Conservation (phyloP, 805 yeast species). For the Schwanniomyces sp. region DNA sequence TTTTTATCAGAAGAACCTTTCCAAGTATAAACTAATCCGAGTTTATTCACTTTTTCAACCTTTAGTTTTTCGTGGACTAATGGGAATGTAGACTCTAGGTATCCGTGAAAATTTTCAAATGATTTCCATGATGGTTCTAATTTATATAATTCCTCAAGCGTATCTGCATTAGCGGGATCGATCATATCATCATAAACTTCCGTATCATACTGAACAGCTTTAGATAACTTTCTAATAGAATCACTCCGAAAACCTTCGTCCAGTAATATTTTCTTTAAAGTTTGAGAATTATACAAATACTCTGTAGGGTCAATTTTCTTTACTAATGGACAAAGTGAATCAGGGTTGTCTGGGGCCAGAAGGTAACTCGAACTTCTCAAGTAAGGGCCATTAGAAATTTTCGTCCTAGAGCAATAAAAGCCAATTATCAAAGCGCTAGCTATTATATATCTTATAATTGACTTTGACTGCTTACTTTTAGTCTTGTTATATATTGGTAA, state of each 20-base stretch:
- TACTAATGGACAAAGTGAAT: slow-evolving; percentile 35
- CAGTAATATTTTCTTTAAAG: slow-evolving; percentile 23
- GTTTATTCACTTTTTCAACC: slow-evolving; percentile 33
- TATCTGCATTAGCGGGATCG: slow-evolving; percentile 22
- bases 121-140: slow-evolving; percentile 24
- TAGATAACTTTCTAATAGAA: slow-evolving; percentile 22
- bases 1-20: slow-evolving; percentile 29
- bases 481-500: background rate
- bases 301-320: slow-evolving; percentile 27
- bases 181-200: slow-evolving; percentile 31
- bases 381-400: background rate
- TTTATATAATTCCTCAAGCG: slow-evolving; percentile 23
- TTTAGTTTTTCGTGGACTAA: slow-evolving; percentile 30
- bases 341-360: slow-evolving; percentile 18
- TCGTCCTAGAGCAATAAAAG: background rate
- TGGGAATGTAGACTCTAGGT: slow-evolving; percentile 32
- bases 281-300: slow-evolving; percentile 17
- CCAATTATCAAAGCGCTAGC: background rate
- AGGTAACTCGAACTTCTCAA: background rate
- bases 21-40: slow-evolving; percentile 40
- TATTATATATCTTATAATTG: background rate
- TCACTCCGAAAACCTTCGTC: slow-evolving; percentile 22
- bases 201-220: slow-evolving; percentile 32
- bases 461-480: background rate
- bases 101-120: slow-evolving; percentile 27